Evolutionary conservation across 2,329 filamentous ascomycete genomes (phyloP), one percentile per base, ranked within the genome.

Genomic region (Aspergillus sp.): DNA sequence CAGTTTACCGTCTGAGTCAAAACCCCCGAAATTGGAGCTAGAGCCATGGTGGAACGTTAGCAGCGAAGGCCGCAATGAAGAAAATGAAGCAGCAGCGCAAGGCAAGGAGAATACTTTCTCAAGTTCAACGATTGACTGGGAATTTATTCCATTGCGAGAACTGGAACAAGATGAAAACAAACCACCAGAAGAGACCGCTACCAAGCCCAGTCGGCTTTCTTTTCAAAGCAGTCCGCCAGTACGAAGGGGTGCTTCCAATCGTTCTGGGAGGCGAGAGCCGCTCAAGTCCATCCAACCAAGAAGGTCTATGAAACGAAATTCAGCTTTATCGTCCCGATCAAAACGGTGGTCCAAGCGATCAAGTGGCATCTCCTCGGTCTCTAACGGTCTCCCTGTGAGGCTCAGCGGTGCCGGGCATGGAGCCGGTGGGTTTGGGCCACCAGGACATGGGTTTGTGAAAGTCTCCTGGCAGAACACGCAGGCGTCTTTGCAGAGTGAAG

Each of bases 371-470:
- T 74, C 72, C 5, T 65, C 70, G 15, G 64, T 74, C 24, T 70
- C 73, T 20, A 64, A 73, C 5, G 75, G 75, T 9, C 63, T 77
- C 33, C 75, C 75, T 0, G 63, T 73, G n/a, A 66, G 75, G 55
- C 64, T 74, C 17, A 77, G 75, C 52, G 75, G 75, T 17, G 75
- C 74, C 17, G 75, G 75, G 3, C 75, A 77, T 62, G 75, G 75
- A 4, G 71, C 73, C 3, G 75, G 75, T 41, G 73, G 74, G 4
- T 69, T 75, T 15, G 70, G 72, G n/a, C 69, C 72, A 33, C 66
- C 71, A 4, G 70, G 72, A 9, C 66, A 71, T 55, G 71, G 70
- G n/a, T 53, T 70, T 4, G 70, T 72, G 6, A 67, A 70, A 15
- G 60, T 67, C 44, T 76, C 75, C 34, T 77, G 74, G 74, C 72